phyloP scores from a whole-genome alignment of 1,284 basidiomycete species.

The Ceratobasidium theobromae region DNA sequence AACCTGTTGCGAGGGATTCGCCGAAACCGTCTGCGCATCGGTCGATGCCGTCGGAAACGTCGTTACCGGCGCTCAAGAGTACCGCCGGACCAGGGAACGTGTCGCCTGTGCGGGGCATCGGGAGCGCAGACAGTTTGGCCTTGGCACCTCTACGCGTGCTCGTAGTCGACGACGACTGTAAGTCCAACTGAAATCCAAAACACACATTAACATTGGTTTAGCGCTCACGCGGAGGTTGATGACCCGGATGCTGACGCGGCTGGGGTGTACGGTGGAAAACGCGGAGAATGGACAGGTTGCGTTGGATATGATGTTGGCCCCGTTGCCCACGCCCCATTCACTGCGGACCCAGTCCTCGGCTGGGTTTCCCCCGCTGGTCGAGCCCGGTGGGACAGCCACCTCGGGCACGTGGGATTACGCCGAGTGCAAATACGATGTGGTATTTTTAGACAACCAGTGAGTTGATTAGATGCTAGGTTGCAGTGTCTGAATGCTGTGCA shows the following conservation, averaged over 20 bases:
- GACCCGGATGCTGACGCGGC: conserved; percentile 74
- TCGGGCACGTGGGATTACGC: background rate
- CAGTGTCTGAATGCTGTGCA: background rate
- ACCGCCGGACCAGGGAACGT: background rate
- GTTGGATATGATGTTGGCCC: conserved; percentile 26
- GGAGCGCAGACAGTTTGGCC: conserved; percentile 3
- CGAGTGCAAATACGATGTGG: conserved; percentile 18
- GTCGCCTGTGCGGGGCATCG: background rate
- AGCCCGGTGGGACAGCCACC: background rate
- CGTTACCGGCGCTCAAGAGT: background rate
- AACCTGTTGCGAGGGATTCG: background rate
- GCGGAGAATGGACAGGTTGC: conserved; percentile 63
- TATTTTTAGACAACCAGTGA: conserved; percentile 28
- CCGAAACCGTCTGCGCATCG: conserved; percentile 19
- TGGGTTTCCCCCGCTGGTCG: conserved; percentile 2
- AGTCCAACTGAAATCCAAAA: background rate
- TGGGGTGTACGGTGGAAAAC: conserved; percentile 74
- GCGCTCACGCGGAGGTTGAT: conserved; percentile 76
- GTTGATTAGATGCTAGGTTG: background rate
- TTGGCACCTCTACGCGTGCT: conserved; percentile 56
- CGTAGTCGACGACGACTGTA: conserved; percentile 72
- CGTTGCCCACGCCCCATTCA: conserved; percentile 21
- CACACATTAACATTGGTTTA: background rate
- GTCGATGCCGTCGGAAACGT: conserved; percentile 25
- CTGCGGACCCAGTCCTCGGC: conserved; percentile 18